A percentile compares a stretch with the other conserved stretches of the same genome.
Conservation (phyloP, 192 early-diverging fungal species). For the Coemansia interrupta region DNA sequence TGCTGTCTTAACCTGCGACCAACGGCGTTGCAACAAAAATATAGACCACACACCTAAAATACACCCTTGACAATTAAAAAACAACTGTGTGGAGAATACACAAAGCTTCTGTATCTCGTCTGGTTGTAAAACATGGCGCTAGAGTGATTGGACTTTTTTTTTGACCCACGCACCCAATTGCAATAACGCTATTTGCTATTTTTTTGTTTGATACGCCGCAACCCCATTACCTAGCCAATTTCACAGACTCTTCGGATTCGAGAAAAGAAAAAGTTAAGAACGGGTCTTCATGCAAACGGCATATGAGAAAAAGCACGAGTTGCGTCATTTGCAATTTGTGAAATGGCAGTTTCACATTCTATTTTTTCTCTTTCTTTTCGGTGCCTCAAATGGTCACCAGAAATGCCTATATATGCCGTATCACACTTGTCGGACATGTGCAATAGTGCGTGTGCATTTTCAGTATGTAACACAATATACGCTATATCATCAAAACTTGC, state of each 20-base stretch:
- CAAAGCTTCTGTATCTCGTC: too few relatives aligned
- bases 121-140: too few relatives aligned
- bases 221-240: not conserved
- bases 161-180: too few relatives aligned
- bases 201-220: not conserved
- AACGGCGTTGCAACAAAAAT: not conserved
- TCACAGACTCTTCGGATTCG: not conserved
- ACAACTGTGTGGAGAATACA: too few relatives aligned
- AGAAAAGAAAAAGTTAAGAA: not conserved
- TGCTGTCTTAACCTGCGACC: too few relatives aligned
- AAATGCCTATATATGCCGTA: not conserved
- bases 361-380: not conserved
- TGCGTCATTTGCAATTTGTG: constrained; percentile 1
- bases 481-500: not conserved
- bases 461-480: not conserved
- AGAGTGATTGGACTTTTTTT: too few relatives aligned
- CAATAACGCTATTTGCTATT: not conserved
- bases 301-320: not conserved
- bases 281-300: too few relatives aligned
- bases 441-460: not conserved
- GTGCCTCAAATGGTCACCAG: not conserved
- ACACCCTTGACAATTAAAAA: too few relatives aligned
- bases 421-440: too few relatives aligned
- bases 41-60: not conserved
- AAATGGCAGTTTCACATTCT: not conserved